These are phyloP conservation scores for Saturnispora besseyi DNA, from an alignment of 805 yeast species.

Conservation along the genomic window DNA sequence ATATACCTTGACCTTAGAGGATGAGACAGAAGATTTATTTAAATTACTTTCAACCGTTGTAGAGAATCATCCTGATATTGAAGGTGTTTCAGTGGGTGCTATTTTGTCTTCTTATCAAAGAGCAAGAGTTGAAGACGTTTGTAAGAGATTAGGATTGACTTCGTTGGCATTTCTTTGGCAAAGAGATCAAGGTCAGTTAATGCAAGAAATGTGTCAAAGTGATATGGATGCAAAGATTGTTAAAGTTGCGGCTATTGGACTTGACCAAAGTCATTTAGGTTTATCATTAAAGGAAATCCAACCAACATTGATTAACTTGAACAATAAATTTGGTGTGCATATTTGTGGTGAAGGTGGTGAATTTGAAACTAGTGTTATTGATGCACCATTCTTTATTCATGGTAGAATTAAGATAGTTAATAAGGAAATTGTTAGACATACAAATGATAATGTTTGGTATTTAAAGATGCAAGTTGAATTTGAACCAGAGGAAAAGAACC, in stretches of 20 bases:
- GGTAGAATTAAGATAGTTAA: slow-evolving; percentile 38
- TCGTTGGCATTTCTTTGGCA: slow-evolving; percentile 85
- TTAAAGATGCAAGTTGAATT: slow-evolving; percentile 46
- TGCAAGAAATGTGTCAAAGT: slow-evolving; percentile 71
- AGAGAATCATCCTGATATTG: slow-evolving; percentile 53
- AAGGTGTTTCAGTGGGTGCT: slow-evolving; percentile 93
- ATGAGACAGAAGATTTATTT: slow-evolving; percentile 83
- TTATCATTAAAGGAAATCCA: slow-evolving; percentile 52
- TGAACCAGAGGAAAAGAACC: slow-evolving; percentile 23
- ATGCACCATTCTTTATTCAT: slow-evolving; percentile 72
- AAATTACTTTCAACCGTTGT: slow-evolving; percentile 42
- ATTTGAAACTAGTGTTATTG: slow-evolving; percentile 86
- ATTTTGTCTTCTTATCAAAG: slow-evolving; percentile 93
- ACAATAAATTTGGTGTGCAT: slow-evolving; percentile 68
- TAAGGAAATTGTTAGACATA: slow-evolving; percentile 34
- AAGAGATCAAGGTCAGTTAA: slow-evolving; percentile 65
- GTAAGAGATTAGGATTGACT: slow-evolving; percentile 59
- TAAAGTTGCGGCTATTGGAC: slow-evolving; percentile 90
- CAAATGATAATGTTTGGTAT: slow-evolving; percentile 65
- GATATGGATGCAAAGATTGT: slow-evolving; percentile 71
- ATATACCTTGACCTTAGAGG: slow-evolving; percentile 56
- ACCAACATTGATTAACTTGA: slow-evolving; percentile 49
- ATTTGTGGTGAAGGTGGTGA: slow-evolving; percentile 99
- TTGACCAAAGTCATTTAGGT: slow-evolving; percentile 59
- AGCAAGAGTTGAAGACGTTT: slow-evolving; percentile 86